Evolutionary conservation across 371 early-diverging fungal genomes (phyloP).

Genomic region (Mucor lusitanicus): DNA sequence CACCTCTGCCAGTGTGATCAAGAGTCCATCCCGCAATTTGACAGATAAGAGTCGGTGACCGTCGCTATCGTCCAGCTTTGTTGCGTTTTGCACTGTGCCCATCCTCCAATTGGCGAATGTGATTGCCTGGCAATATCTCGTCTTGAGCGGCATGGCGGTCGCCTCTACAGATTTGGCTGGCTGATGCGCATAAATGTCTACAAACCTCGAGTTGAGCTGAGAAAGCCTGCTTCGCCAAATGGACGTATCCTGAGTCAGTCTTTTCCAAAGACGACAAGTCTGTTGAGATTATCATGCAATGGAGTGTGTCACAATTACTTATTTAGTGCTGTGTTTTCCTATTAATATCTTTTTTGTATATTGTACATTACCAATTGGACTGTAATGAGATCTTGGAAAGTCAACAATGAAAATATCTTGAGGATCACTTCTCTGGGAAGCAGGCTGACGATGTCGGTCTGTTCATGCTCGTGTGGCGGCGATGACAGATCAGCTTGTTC

Average conservation of each 20-base stretch:
- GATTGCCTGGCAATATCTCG: constrained; percentile 42
- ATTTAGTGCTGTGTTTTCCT: not conserved
- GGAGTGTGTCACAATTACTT: not conserved
- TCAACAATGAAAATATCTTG: constrained; percentile 31
- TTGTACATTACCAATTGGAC: constrained; percentile 38
- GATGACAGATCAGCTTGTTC: constrained; percentile 5
- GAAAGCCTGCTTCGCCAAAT: constrained; percentile 37
- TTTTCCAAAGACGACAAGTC: constrained; percentile 44
- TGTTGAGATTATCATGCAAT: constrained; percentile 7
- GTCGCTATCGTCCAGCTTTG: constrained; percentile 23
- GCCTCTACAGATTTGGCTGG: constrained; percentile 1
- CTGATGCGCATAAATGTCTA: constrained; percentile 40
- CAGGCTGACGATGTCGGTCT: constrained; percentile 27
- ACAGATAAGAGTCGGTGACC: constrained; percentile 37
- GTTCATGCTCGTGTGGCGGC: constrained; percentile 1
- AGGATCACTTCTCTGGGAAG: constrained; percentile 42
- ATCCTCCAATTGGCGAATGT: constrained; percentile 45
- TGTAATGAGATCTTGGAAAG: constrained; percentile 39
- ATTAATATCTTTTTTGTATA: not conserved
- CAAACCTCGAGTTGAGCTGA: constrained; percentile 26
- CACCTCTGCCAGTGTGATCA: constrained; percentile 49
- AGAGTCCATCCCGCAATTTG: constrained; percentile 29
- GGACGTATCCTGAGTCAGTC: constrained; percentile 35
- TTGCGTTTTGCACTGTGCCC: constrained; percentile 41
- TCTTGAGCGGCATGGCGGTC: constrained; percentile 29